These are phyloP conservation scores for Triangularia verruculosa DNA, from an alignment of 2,329 filamentous ascomycete genomes.

Conservation along the genomic window DNA sequence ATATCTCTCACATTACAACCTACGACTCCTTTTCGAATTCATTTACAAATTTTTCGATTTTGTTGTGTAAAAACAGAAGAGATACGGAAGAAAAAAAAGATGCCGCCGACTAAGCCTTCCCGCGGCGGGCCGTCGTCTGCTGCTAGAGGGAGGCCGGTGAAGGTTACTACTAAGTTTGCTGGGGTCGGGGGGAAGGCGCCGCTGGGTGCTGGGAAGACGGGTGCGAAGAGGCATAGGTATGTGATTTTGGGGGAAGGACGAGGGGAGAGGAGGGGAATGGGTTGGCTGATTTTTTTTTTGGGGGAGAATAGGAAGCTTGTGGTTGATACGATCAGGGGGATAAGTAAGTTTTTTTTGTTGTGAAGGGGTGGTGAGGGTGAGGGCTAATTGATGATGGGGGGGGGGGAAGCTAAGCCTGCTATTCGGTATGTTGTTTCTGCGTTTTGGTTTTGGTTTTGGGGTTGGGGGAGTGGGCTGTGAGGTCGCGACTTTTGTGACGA, in stretches of 20 bases:
- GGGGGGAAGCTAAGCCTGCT: conserved; percentile 47
- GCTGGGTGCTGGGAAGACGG: conserved; percentile 21
- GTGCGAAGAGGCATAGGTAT: conserved; percentile 32
- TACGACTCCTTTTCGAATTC: too few relatives aligned
- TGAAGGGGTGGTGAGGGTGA: conserved; percentile 5
- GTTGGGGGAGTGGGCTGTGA: not conserved
- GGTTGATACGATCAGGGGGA: conserved; percentile 46
- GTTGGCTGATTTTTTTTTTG: too few relatives aligned
- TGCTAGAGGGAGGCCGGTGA: conserved; percentile 22
- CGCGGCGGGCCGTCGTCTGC: conserved; percentile 33
- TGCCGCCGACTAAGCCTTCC: conserved; percentile 29
- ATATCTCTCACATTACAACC: too few relatives aligned
- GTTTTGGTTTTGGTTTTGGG: not conserved
- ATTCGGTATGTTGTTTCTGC: conserved; percentile 44
- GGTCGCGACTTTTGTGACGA: not conserved
- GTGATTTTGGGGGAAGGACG: conserved; percentile 1
- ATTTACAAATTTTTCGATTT: too few relatives aligned
- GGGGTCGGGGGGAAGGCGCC: conserved; percentile 25
- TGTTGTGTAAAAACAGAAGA: not conserved
- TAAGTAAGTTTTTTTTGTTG: conserved; percentile 40
- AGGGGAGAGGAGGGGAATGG: not conserved
- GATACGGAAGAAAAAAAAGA: conserved; percentile 2
- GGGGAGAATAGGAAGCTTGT: conserved; percentile 49
- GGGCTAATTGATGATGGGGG: conserved; percentile 14
- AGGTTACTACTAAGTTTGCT: not conserved